A percentile compares a stretch with the other conserved stretches of the same genome.
phyloP scores from a whole-genome alignment of 768 basidiomycete species.

The Gautieria morchelliformis region DNA sequence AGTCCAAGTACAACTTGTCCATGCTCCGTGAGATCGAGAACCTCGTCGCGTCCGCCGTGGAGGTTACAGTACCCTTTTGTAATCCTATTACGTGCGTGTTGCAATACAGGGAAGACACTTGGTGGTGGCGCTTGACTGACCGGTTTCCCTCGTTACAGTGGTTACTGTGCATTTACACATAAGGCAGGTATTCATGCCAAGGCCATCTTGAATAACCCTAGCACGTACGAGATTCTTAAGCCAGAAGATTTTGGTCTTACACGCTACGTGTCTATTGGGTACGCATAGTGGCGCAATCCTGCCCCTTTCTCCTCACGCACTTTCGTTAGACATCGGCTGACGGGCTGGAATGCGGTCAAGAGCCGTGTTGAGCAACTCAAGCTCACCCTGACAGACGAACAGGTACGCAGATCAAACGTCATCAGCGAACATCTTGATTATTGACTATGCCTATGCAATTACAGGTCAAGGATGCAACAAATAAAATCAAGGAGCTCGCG shows the following conservation, averaged over 20 bases:
- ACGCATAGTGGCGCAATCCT: slow-evolving; percentile 13
- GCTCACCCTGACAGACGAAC: slow-evolving; percentile 79
- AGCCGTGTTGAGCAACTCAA: slow-evolving; percentile 96
- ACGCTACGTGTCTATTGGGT: slow-evolving; percentile 96
- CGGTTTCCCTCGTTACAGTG: slow-evolving; percentile 38
- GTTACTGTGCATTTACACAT: slow-evolving; percentile 99
- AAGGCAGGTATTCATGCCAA: slow-evolving; percentile 99
- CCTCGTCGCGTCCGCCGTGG: slow-evolving; percentile 96
- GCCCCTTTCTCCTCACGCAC: not conserved
- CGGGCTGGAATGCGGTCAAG: slow-evolving; percentile 99
- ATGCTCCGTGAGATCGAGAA: slow-evolving; percentile 99
- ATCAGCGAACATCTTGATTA: not conserved
- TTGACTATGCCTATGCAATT: not conserved
- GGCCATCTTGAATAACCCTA: slow-evolving; percentile 98
- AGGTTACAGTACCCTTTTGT: slow-evolving; percentile 96
- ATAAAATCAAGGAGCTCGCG: slow-evolving; percentile 99
- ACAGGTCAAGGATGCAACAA: slow-evolving; percentile 94
- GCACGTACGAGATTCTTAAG: slow-evolving; percentile 98
- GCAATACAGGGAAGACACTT: not conserved
- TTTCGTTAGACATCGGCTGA: slow-evolving; percentile 69
- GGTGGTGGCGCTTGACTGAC: not conserved
- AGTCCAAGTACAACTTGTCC: slow-evolving; percentile 94
- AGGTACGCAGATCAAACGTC: slow-evolving; percentile 37
- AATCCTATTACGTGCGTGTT: slow-evolving; percentile 77
- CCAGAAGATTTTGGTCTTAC: slow-evolving; percentile 98